Base-by-base conservation (phyloP, 2,329 filamentous ascomycete species). In the Plectosphaerella sp. region DNA sequence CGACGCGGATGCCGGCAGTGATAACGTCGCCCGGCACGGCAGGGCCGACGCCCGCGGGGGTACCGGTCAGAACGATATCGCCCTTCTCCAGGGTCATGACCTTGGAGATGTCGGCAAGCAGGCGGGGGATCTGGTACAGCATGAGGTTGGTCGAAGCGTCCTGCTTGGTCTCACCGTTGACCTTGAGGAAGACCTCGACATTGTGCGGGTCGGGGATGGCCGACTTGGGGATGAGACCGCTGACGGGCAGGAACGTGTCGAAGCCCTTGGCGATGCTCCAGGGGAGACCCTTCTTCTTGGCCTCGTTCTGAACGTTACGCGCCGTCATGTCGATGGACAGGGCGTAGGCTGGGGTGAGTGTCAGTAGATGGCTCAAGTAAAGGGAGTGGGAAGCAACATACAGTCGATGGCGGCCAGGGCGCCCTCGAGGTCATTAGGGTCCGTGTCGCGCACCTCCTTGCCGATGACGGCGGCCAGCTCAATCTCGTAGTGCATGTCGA, bases 201-300 rank as follows among this genome's bases (percentile, higher is more conserved):
- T 93, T 84, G 68, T 97, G 92, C 33, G 94, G 94, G 72, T 97
- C 84, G 12, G 87, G 82, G 60, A 99, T 91, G 58, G 80, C 78
- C 36, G 82, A 77, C 75, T 95, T 96, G 60, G 84, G 77, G 62
- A 99, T 95, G 51, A 89, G 77, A 58, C 87, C 77, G 68, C 87
- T 90, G 64, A 99, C 81, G 53, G 94, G 94, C 49, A 96, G 79
- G 76, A 99, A 99, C 3, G 94, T 97, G 70, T 99, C 94, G 68
- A 97, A 99, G 46, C 94, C 94, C 77, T 99, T 99, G 61, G 90
- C 88, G 59, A 97, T 97, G 63, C 86, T 85, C 94, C 94, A 99
- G 8, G 94, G 94, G 15, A 97, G 84, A 36, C 94, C 91, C 78
- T 94, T 96, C 74, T 88, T 91, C 83, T 97, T 99, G 59, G 93